Evolutionary conservation across 148 eudicot species (phyloP).

Genomic region (Fagopyrum esculentum): DNA sequence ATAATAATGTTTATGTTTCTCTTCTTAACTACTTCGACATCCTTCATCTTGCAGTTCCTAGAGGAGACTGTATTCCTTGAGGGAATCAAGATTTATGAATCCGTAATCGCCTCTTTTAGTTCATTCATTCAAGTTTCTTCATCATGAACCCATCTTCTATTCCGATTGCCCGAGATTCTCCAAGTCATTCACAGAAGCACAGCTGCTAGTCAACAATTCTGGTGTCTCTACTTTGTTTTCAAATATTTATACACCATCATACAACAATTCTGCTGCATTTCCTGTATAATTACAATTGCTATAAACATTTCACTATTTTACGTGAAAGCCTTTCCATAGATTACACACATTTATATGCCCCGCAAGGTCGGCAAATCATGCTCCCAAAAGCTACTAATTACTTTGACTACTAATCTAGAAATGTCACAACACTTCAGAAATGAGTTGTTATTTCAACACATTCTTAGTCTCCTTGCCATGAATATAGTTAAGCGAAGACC

Average conservation of each 20-base stretch:
- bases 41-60: conserved; percentile 34
- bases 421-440: too few relatives aligned
- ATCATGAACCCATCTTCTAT: conserved; percentile 16
- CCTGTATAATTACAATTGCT: too few relatives aligned
- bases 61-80: conserved; percentile 4
- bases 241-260: neutral
- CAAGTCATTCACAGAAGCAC: neutral
- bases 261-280: too few relatives aligned
- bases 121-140: conserved; percentile 38
- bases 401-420: too few relatives aligned
- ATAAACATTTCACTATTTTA: too few relatives aligned
- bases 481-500: too few relatives aligned
- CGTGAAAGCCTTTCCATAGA: too few relatives aligned
- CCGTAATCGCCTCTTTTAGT: conserved; percentile 62
- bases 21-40: neutral
- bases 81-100: conserved; percentile 29
- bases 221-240: neutral
- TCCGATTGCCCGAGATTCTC: neutral
- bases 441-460: too few relatives aligned
- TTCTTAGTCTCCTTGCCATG: too few relatives aligned
- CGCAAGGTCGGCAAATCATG: too few relatives aligned
- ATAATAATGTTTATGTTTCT: neutral
- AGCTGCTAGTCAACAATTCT: neutral
- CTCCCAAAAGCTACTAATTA: too few relatives aligned
- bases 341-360: too few relatives aligned